These are phyloP conservation scores for Dictyophora rubrovolvata DNA, from an alignment of 768 basidiomycete genomes.

Conservation along the genomic window DNA sequence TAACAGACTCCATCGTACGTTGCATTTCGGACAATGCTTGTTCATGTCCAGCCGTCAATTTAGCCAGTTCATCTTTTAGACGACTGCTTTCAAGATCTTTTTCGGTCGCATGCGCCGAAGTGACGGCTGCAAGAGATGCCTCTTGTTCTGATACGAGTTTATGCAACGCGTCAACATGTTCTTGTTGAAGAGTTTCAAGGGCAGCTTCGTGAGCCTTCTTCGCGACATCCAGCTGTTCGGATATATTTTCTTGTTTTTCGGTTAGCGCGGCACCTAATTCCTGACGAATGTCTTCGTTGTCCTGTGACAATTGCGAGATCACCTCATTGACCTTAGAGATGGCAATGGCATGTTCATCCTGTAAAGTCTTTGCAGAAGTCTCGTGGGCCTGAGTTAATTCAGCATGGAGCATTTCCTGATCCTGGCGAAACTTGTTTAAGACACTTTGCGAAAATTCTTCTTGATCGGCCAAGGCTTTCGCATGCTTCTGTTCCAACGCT, in stretches of 20 bases:
- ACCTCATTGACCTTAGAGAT: slow-evolving; percentile 23
- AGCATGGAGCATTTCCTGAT: slow-evolving; percentile 44
- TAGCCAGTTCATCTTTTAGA: slow-evolving; percentile 27
- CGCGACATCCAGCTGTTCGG: slow-evolving; percentile 31
- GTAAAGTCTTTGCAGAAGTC: slow-evolving; percentile 22
- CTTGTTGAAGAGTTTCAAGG: slow-evolving; percentile 38
- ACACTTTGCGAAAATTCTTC: slow-evolving; percentile 57
- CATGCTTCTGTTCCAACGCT: slow-evolving; percentile 64
- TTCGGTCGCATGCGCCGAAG: slow-evolving; percentile 28
- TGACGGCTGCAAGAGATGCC: slow-evolving; percentile 33
- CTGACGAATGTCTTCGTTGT: slow-evolving; percentile 1
- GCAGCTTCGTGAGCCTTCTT: slow-evolving; percentile 34
- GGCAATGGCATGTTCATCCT: slow-evolving; percentile 26
- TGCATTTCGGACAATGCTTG: slow-evolving; percentile 33
- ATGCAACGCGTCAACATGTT: slow-evolving; percentile 43
- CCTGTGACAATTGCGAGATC: slow-evolving; percentile 12
- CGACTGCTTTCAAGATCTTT: slow-evolving; percentile 19
- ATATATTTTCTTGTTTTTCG: slow-evolving; percentile 29
- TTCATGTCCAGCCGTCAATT: slow-evolving; percentile 39
- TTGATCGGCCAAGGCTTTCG: slow-evolving; percentile 52
- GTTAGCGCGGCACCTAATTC: slow-evolving; percentile 8
- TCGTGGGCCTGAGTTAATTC: slow-evolving; percentile 54
- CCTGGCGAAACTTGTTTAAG: slow-evolving; percentile 52
- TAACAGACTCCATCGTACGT: slow-evolving; percentile 28
- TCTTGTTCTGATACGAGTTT: slow-evolving; percentile 49